Evolutionary conservation across 2,329 filamentous ascomycete genomes (phyloP).

Genomic region (Talaromyces sp.): DNA sequence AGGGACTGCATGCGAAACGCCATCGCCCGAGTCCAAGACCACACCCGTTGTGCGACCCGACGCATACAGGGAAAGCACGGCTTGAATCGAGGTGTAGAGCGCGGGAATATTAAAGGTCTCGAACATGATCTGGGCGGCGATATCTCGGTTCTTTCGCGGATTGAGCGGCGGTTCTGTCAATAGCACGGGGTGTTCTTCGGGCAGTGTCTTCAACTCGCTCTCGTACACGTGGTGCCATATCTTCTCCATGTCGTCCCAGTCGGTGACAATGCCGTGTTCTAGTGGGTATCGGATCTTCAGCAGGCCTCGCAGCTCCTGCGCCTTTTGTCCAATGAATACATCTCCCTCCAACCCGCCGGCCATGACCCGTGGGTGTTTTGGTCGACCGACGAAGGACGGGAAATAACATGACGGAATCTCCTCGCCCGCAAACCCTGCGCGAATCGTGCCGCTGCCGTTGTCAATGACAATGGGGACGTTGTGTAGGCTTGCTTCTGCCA

Average conservation of each 20-base stretch:
- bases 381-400: constrained; percentile 91
- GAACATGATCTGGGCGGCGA: constrained; percentile 93
- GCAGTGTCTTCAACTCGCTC: constrained; percentile 91
- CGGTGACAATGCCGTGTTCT: constrained; percentile 93
- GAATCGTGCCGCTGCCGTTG: constrained; percentile 96
- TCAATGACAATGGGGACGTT: constrained; percentile 98
- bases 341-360: constrained; percentile 96
- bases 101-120: constrained; percentile 98
- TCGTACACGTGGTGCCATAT: constrained; percentile 92
- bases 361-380: constrained; percentile 89
- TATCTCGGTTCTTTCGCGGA: constrained; percentile 91
- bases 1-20: constrained; percentile 93
- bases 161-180: constrained; percentile 95
- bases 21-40: constrained; percentile 90
- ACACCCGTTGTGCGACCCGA: constrained; percentile 94
- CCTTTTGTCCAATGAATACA: constrained; percentile 90
- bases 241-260: constrained; percentile 16
- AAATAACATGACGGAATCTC: constrained; percentile 96
- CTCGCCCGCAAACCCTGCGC: constrained; percentile 93
- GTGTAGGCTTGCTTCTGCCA: constrained; percentile 69
- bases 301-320: constrained; percentile 82
- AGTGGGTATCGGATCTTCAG: constrained; percentile 94
- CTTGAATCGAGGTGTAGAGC: constrained; percentile 94
- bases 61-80: constrained; percentile 90
- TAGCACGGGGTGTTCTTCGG: constrained; percentile 97